phyloP scores from a whole-genome alignment of 2,329 filamentous ascomycete species.

The Pseudocercospora fuligena region DNA sequence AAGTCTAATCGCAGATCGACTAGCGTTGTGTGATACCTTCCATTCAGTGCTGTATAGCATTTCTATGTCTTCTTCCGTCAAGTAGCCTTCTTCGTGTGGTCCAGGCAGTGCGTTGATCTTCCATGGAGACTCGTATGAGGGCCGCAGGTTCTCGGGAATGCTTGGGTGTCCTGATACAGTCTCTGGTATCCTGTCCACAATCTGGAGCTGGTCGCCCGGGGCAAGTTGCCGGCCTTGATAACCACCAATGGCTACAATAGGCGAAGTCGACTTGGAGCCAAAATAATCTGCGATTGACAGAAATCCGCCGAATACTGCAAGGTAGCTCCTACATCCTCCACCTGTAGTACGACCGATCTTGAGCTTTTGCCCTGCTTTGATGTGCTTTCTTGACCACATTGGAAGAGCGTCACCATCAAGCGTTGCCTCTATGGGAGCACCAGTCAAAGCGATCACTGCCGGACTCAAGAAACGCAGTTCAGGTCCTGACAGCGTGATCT shows the following conservation, averaged over 20 bases:
- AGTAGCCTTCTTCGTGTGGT: constrained; percentile 61
- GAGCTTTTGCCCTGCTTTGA: constrained; percentile 58
- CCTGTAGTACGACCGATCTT: constrained; percentile 60
- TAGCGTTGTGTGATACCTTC: constrained; percentile 66
- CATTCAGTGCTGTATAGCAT: constrained; percentile 63
- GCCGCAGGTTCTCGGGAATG: constrained; percentile 54
- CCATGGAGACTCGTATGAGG: constrained; percentile 57
- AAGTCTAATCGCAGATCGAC: constrained; percentile 64
- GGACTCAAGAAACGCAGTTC: constrained; percentile 61
- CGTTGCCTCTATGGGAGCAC: constrained; percentile 57
- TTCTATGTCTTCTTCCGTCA: constrained; percentile 57
- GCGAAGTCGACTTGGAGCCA: constrained; percentile 63
- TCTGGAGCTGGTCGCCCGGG: constrained; percentile 58
- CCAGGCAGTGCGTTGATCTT: constrained; percentile 60
- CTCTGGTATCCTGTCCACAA: constrained; percentile 47
- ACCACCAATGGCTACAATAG: constrained; percentile 62
- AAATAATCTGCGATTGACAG: constrained; percentile 61
- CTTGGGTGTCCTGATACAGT: constrained; percentile 39
- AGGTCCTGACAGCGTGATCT: constrained; percentile 65
- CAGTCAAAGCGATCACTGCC: constrained; percentile 62
- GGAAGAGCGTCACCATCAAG: constrained; percentile 56
- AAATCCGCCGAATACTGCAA: constrained; percentile 62
- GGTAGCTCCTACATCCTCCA: constrained; percentile 62
- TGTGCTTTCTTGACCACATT: constrained; percentile 61
- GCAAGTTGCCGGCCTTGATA: constrained; percentile 63